These are phyloP conservation scores for Musa schizocarpa DNA, from an alignment of 176 grass and related monocot genomes.

Conservation along the genomic window DNA sequence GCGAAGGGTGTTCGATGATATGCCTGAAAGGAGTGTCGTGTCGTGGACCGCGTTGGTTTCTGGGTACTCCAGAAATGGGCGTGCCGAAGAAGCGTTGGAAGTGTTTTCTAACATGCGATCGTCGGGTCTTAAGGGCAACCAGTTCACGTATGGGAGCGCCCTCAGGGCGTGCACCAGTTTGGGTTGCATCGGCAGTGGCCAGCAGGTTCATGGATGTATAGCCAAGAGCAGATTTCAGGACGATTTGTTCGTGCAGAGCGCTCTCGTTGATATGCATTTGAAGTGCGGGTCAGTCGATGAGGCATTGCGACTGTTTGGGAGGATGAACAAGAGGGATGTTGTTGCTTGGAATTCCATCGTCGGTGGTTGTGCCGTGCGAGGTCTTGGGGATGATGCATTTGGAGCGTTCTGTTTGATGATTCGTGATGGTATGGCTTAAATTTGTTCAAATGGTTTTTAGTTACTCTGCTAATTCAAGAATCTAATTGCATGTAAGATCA, in stretches of 20 bases:
- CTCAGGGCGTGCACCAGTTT: slow-evolving; percentile 27
- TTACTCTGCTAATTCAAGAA: neutral
- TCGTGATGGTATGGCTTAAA: slow-evolving; percentile 46
- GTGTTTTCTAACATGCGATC: slow-evolving; percentile 38
- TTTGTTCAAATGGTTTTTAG: neutral
- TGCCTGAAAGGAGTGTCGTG: slow-evolving; percentile 52
- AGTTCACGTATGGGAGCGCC: slow-evolving; percentile 62
- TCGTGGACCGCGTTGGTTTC: slow-evolving; percentile 79
- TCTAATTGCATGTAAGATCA: neutral
- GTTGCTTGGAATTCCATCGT: slow-evolving; percentile 76
- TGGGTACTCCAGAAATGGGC: slow-evolving; percentile 37
- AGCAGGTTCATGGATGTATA: slow-evolving; percentile 53
- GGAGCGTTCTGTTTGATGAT: slow-evolving; percentile 43
- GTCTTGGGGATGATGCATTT: slow-evolving; percentile 31
- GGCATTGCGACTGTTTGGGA: slow-evolving; percentile 35
- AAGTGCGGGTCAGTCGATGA: slow-evolving; percentile 42
- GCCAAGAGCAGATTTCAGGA: slow-evolving; percentile 44
- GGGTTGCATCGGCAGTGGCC: slow-evolving; percentile 37
- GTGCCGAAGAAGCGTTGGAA: slow-evolving; percentile 37
- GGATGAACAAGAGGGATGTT: slow-evolving; percentile 48
- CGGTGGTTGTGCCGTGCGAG: slow-evolving; percentile 45
- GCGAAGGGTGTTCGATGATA: slow-evolving; percentile 49
- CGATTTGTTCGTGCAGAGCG: slow-evolving; percentile 72
- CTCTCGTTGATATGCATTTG: slow-evolving; percentile 67
- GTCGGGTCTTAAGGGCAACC: slow-evolving; percentile 34